Evolutionary conservation across 371 early-diverging fungal species (phyloP).

Genomic region (Mortierella sp.): DNA sequence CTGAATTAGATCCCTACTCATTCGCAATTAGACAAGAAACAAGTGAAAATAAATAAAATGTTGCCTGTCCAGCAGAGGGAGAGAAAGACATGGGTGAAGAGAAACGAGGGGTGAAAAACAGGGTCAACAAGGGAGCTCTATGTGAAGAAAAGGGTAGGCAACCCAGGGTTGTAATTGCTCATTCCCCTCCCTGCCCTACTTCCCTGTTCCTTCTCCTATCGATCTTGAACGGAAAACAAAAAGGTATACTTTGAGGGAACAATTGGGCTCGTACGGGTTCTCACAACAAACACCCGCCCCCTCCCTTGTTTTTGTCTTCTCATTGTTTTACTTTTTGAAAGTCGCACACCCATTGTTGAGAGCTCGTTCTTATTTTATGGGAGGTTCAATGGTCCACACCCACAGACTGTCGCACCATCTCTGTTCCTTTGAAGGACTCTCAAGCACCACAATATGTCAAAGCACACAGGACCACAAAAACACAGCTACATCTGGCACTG

Average conservation of each 20-base stretch:
- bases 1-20: background rate
- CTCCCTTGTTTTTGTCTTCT: background rate
- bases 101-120: background rate
- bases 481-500: background rate
- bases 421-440: background rate
- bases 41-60: background rate
- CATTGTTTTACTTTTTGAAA: background rate
- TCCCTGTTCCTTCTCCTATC: background rate
- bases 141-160: background rate
- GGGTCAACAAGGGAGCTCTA: background rate
- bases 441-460: background rate
- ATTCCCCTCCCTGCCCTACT: background rate
- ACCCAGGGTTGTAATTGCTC: background rate
- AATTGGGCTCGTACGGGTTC: background rate
- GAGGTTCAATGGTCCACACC: background rate
- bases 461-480: background rate
- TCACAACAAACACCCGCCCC: background rate
- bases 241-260: background rate
- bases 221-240: background rate
- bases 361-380: background rate
- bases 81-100: background rate
- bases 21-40: background rate
- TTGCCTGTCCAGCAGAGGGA: background rate
- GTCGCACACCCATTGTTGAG: background rate
- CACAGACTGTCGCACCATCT: background rate